Percentiles rank a stretch among this genome's conserved stretches.
Evolutionary conservation across 345 rosid species (phyloP).

Genomic region (Ailanthus altissimus): DNA sequence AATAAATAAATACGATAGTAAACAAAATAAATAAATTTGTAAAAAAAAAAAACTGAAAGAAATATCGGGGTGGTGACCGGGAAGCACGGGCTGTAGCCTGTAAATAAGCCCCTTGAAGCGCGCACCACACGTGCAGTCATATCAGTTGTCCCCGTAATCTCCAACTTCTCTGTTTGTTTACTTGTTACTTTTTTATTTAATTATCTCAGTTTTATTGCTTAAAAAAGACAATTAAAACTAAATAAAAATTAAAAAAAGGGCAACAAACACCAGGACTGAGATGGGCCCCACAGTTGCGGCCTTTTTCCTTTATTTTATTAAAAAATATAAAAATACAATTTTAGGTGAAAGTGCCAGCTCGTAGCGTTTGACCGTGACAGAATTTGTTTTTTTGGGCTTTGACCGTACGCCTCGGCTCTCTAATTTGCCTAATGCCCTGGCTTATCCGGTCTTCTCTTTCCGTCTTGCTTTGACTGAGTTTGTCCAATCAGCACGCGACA

Average conservation of each 20-base stretch:
- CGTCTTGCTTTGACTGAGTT: conserved; percentile 32
- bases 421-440: conserved; percentile 11
- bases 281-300: conserved; percentile 19
- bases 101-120: conserved; percentile 32
- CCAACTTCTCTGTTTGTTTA: conserved; percentile 1
- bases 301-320: background rate
- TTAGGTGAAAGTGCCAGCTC: conserved; percentile 49
- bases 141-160: conserved; percentile 34
- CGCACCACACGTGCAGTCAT: conserved; percentile 52
- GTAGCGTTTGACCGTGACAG: conserved; percentile 48
- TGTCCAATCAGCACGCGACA: background rate
- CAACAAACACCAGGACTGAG: background rate
- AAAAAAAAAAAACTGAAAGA: background rate
- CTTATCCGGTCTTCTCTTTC: conserved; percentile 4
- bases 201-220: background rate
- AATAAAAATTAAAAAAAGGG: background rate
- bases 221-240: background rate
- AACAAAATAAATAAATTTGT: no score
- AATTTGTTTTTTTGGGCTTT: conserved; percentile 27
- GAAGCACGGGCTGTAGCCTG: conserved; percentile 46
- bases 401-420: conserved; percentile 36
- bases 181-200: background rate
- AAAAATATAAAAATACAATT: conserved; percentile 3
- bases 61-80: conserved; percentile 29
- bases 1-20: background rate